phyloP scores from a whole-genome alignment of 2,329 filamentous ascomycete species.

The Ilyonectria sp. region DNA sequence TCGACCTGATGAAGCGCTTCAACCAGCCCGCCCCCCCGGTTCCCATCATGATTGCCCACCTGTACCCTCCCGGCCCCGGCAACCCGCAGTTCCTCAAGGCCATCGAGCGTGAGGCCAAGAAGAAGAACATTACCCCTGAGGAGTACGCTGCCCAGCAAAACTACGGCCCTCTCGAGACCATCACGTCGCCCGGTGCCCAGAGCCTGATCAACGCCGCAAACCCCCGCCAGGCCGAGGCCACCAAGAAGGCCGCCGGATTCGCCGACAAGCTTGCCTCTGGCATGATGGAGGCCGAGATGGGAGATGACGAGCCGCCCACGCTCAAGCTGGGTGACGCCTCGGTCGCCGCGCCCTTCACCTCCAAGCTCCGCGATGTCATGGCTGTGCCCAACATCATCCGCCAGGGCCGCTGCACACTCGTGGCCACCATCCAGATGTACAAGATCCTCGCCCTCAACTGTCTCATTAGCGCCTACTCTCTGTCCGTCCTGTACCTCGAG shows the following conservation, averaged over 20 bases:
- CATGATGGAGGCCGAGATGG: slow-evolving; percentile 92
- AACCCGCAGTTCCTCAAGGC: slow-evolving; percentile 98
- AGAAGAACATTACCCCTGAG: slow-evolving; percentile 78
- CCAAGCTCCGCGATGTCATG: slow-evolving; percentile 96
- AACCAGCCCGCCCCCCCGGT: slow-evolving; percentile 95
- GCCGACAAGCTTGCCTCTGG: slow-evolving; percentile 88
- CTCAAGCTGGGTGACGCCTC: slow-evolving; percentile 98
- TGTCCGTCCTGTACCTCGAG: slow-evolving; percentile 96
- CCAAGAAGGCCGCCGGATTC: slow-evolving; percentile 81
- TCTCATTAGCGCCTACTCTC: slow-evolving; percentile 95
- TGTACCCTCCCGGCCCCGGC: slow-evolving; percentile 90
- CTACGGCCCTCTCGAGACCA: slow-evolving; percentile 68
- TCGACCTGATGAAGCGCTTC: slow-evolving; percentile 92
- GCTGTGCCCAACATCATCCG: slow-evolving; percentile 98
- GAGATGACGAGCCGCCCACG: slow-evolving; percentile 91
- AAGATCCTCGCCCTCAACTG: slow-evolving; percentile 99
- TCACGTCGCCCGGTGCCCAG: slow-evolving; percentile 77
- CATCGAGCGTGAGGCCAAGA: slow-evolving; percentile 86
- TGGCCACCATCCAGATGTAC: slow-evolving; percentile 99
- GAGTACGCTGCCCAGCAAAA: slow-evolving; percentile 70
- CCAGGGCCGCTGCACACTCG: slow-evolving; percentile 96
- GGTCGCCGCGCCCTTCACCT: slow-evolving; percentile 96
- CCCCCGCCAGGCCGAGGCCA: slow-evolving; percentile 70
- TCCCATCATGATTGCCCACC: slow-evolving; percentile 90
- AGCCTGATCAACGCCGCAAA: slow-evolving; percentile 62